Evolutionary conservation across 768 basidiomycete species (phyloP).

Genomic region (Boletus speciosus): DNA sequence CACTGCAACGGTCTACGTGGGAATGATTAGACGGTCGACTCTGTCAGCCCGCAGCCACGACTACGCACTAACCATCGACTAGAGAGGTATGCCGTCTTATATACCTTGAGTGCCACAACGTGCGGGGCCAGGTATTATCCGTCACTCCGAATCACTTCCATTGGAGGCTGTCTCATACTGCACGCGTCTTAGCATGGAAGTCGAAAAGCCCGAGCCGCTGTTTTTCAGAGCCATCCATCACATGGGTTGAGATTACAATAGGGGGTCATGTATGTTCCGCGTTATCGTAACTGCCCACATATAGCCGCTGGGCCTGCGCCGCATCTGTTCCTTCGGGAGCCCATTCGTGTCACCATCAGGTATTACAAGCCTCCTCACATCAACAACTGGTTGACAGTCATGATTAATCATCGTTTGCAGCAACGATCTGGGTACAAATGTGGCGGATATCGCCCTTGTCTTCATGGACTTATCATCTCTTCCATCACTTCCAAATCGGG

Average conservation of each 20-base stretch:
- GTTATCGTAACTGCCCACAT: neutral
- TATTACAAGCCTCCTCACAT: neutral
- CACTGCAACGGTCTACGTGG: constrained; percentile 4
- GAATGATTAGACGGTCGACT: neutral
- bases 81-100: neutral
- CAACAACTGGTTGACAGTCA: neutral
- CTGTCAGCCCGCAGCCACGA: too few relatives aligned
- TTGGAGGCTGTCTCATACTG: neutral
- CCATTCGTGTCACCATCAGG: neutral
- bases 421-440: neutral
- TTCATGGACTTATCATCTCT: neutral
- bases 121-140: neutral
- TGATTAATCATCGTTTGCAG: neutral
- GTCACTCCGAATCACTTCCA: neutral
- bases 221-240: neutral
- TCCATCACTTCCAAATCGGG: neutral
- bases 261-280: too few relatives aligned
- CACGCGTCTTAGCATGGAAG: neutral
- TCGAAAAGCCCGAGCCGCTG: neutral
- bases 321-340: neutral
- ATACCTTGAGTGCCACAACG: neutral
- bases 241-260: neutral
- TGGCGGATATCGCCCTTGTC: neutral
- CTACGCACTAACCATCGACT: neutral
- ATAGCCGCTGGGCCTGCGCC: neutral